Percentiles rank a stretch among this genome's conserved stretches.
Evolutionary conservation across 768 basidiomycete species (phyloP).

Genomic region (Panaeolus papilionaceus): DNA sequence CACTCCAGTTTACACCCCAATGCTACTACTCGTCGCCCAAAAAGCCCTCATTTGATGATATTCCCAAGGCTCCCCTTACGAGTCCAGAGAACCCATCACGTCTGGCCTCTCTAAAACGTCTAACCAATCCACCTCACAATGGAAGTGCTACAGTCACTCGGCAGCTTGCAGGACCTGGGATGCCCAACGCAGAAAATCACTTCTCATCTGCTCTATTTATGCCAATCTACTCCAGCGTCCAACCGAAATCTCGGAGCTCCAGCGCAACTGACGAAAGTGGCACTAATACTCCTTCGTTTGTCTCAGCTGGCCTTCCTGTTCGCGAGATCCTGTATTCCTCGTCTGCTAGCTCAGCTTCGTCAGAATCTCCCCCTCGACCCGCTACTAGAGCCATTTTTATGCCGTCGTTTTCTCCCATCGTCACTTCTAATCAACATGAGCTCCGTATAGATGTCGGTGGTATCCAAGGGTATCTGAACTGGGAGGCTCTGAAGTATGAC

Average conservation of each 20-base stretch:
- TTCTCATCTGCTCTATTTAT: neutral
- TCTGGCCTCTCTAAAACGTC: neutral
- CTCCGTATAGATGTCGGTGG: constrained; percentile 7
- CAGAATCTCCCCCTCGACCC: neutral
- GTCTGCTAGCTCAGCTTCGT: neutral
- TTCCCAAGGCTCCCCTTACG: neutral
- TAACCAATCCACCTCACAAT: neutral
- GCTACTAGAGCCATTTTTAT: neutral
- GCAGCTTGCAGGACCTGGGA: neutral
- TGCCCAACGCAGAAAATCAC: neutral
- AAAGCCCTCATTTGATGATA: neutral
- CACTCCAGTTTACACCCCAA: neutral
- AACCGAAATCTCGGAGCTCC: neutral
- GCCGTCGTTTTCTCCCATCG: neutral
- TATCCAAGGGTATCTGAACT: constrained; percentile 1
- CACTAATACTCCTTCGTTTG: neutral
- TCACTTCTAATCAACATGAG: neutral
- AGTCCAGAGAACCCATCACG: neutral
- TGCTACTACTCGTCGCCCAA: constrained; percentile 5
- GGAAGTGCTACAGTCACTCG: neutral
- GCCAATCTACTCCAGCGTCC: neutral
- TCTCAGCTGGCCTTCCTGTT: neutral
- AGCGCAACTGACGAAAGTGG: constrained; percentile 2
- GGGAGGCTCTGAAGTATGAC: constrained; percentile 1
- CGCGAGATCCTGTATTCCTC: neutral